Percentiles rank a stretch among this genome's conserved stretches.
These are phyloP conservation scores for Kickxella alabastrina DNA, from an alignment of 192 early-diverging fungal species.

Conservation along the genomic window DNA sequence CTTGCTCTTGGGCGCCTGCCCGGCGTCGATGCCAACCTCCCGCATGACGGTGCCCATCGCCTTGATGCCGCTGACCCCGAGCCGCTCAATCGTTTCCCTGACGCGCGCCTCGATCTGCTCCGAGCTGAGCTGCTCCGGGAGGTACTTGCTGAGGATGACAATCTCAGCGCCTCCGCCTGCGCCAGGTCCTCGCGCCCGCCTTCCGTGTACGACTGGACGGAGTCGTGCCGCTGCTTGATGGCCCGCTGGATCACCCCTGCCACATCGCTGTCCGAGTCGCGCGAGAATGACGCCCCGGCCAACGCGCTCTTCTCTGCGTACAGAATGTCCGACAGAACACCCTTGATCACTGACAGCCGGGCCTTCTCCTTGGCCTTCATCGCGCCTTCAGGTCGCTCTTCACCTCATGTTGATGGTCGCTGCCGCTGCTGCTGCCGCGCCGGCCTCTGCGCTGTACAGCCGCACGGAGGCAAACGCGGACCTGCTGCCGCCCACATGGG, in stretches of 20 bases:
- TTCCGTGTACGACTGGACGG: constrained; percentile 60
- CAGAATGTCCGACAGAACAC: constrained; percentile 72
- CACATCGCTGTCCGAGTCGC: constrained; percentile 58
- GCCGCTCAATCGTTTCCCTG: constrained; percentile 46
- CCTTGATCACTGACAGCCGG: constrained; percentile 61
- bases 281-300: constrained; percentile 21
- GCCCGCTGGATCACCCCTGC: constrained; percentile 69
- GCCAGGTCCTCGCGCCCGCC: constrained; percentile 74
- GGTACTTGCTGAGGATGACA: constrained; percentile 62
- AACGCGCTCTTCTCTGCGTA: constrained; percentile 68
- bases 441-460: constrained; percentile 3
- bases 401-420: constrained; percentile 39
- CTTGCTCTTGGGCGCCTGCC: constrained; percentile 69
- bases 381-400: constrained; percentile 76
- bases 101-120: constrained; percentile 68
- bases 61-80: constrained; percentile 56
- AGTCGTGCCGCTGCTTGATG: constrained; percentile 79
- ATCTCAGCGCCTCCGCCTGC: constrained; percentile 65
- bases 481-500: no score
- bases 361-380: constrained; percentile 75
- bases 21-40: constrained; percentile 63
- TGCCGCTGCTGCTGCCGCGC: constrained; percentile 1
- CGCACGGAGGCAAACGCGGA: no score
- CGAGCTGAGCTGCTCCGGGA: constrained; percentile 73
- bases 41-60: constrained; percentile 89